Conservation (phyloP, 768 basidiomycete species). For the Mycena epipterygia region DNA sequence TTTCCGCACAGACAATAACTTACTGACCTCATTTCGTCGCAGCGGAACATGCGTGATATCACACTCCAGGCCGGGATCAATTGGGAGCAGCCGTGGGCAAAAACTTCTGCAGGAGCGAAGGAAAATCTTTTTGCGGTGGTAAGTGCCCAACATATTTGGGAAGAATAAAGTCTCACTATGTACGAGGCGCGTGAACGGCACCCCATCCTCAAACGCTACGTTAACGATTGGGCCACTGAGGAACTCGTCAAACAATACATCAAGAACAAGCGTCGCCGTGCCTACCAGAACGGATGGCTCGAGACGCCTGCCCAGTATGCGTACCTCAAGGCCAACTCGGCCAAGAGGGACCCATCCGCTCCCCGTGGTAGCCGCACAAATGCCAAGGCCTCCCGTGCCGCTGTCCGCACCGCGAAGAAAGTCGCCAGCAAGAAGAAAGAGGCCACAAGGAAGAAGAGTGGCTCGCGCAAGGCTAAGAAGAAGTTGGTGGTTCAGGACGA, state of each 20-base stretch:
- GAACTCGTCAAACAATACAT: constrained; percentile 38
- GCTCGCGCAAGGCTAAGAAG: not conserved
- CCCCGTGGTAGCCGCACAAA: not conserved
- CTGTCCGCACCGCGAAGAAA: not conserved
- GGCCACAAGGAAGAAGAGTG: not conserved
- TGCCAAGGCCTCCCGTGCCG: too few species aligned
- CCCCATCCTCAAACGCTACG: not conserved
- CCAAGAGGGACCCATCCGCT: constrained; percentile 22
- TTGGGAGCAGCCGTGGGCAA: constrained; percentile 29
- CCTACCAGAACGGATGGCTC: constrained; percentile 31
- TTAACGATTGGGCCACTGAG: constrained; percentile 44
- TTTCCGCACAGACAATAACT: too few species aligned
- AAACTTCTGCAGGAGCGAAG: constrained; percentile 17
- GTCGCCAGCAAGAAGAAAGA: not conserved
- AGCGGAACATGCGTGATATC: constrained; percentile 29
- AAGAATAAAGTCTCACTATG: too few species aligned
- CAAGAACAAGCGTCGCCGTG: constrained; percentile 32
- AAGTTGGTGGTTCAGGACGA: not conserved
- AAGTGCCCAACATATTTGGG: not conserved
- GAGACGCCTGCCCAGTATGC: constrained; percentile 31
- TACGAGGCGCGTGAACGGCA: constrained; percentile 1
- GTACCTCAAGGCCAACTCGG: constrained; percentile 38
- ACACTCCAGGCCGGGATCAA: constrained; percentile 10
- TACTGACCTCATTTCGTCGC: fast-evolving
- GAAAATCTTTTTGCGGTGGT: constrained; percentile 23